Conservation (phyloP, 2,329 filamentous ascomycete genomes). For the Hirsutella thompsonii region DNA sequence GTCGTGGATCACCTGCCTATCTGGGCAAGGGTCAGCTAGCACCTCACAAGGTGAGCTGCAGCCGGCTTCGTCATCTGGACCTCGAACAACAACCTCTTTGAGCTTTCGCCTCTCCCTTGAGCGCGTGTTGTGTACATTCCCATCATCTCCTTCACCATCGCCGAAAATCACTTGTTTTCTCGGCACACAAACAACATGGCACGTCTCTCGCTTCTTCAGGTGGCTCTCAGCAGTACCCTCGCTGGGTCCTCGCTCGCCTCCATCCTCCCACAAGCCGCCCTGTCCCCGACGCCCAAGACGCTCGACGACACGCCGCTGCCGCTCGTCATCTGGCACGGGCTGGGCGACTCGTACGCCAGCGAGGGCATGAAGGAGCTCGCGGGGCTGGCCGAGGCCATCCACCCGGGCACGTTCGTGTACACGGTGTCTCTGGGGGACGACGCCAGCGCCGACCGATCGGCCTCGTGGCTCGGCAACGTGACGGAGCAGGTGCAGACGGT, state of each 20-base stretch:
- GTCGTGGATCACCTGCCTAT: too few species aligned
- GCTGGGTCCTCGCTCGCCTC: neutral
- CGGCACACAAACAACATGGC: neutral
- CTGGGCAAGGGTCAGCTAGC: too few species aligned
- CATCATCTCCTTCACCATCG: neutral
- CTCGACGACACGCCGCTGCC: conserved; percentile 54
- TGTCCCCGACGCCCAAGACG: neutral
- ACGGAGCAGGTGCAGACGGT: conserved; percentile 64
- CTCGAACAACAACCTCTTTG: neutral
- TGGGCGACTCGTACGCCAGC: conserved; percentile 61
- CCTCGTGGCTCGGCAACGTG: conserved; percentile 85
- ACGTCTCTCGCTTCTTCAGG: neutral
- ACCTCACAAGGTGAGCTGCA: too few species aligned
- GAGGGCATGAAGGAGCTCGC: conserved; percentile 63
- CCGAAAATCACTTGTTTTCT: too few species aligned
- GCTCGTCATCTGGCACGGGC: conserved; percentile 86
- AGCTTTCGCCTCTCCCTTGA: neutral
- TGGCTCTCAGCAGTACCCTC: neutral
- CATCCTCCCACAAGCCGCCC: neutral
- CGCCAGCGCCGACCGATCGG: conserved; percentile 57
- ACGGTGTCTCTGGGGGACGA: conserved; percentile 59
- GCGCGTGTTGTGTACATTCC: too few species aligned
- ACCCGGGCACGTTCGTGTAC: conserved; percentile 80
- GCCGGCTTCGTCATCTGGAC: too few species aligned
- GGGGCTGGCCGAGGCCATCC: conserved; percentile 53